phyloP scores from a whole-genome alignment of 169 alveolate genomes.

The Cryptosporidium sp. region DNA sequence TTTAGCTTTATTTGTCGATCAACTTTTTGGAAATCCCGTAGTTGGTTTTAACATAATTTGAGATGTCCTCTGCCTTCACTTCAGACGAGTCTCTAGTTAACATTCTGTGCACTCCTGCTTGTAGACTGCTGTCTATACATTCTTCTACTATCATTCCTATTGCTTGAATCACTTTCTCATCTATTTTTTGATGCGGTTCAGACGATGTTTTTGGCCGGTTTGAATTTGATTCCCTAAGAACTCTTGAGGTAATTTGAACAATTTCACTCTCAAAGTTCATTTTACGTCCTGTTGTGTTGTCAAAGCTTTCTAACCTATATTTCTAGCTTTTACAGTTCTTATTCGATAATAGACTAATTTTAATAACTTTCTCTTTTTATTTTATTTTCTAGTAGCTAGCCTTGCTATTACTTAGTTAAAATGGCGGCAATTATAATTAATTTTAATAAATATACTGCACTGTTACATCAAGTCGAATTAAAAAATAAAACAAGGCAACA shows the following conservation, averaged over 20 bases:
- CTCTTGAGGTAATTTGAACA: background rate
- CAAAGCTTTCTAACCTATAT: background rate
- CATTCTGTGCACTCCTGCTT: constrained; percentile 24
- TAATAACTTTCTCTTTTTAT: background rate
- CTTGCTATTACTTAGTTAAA: background rate
- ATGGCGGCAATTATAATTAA: constrained; percentile 1
- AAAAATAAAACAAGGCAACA: background rate
- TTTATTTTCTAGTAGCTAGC: background rate
- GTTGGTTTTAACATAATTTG: constrained; percentile 20
- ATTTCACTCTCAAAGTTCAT: constrained; percentile 18
- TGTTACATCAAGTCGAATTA: background rate
- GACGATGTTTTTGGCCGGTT: background rate
- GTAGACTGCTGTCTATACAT: constrained; percentile 25
- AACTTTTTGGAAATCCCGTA: background rate
- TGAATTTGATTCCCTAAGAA: constrained; percentile 5
- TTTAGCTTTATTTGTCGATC: background rate
- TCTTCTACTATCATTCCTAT: constrained; percentile 59
- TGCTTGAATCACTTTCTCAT: constrained; percentile 12
- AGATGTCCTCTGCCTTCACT: constrained; percentile 2
- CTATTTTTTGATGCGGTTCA: constrained; percentile 5
- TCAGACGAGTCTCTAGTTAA: constrained; percentile 7
- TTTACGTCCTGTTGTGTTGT: background rate
- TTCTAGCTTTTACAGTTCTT: background rate
- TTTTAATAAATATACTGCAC: background rate
- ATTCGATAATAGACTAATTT: background rate